These are phyloP conservation scores for Euryodendron excelsum DNA, from an alignment of 148 eudicot genomes.

Conservation along the genomic window DNA sequence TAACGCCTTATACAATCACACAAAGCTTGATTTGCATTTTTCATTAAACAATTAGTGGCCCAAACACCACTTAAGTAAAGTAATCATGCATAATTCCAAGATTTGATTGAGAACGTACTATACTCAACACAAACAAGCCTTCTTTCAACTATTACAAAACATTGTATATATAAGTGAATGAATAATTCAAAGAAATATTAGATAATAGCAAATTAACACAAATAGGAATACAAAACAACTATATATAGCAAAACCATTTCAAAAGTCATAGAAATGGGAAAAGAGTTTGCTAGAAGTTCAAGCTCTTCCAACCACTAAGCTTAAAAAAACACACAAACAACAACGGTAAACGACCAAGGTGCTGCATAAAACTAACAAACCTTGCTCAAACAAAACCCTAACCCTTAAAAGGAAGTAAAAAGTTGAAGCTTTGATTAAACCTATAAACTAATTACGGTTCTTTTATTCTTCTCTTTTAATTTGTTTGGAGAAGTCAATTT, in stretches of 20 bases:
- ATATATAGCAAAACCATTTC: background rate
- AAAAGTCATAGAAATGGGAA: background rate
- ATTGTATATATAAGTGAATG: background rate
- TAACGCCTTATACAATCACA: too few species aligned
- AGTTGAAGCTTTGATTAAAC: background rate
- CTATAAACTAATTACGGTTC: background rate
- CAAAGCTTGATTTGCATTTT: too few species aligned
- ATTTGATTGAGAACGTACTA: too few species aligned
- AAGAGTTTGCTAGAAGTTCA: background rate
- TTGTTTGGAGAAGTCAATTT: constrained; percentile 24
- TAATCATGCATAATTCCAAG: too few species aligned
- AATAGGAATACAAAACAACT: background rate
- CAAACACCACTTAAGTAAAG: too few species aligned
- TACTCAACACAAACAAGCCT: too few species aligned
- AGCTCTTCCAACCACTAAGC: background rate
- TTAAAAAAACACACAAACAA: constrained; percentile 6
- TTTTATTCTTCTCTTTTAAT: background rate
- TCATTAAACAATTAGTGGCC: too few species aligned
- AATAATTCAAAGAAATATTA: background rate
- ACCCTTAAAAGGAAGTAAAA: background rate
- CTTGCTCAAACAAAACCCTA: background rate
- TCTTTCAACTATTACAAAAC: too few species aligned
- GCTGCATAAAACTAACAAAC: background rate
- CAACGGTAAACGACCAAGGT: background rate
- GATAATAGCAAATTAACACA: background rate